Percentiles rank a stretch among this genome's conserved stretches.
These are phyloP conservation scores for Saccharum spontaneum DNA, from an alignment of 176 grass and related monocot genomes.

Conservation along the genomic window DNA sequence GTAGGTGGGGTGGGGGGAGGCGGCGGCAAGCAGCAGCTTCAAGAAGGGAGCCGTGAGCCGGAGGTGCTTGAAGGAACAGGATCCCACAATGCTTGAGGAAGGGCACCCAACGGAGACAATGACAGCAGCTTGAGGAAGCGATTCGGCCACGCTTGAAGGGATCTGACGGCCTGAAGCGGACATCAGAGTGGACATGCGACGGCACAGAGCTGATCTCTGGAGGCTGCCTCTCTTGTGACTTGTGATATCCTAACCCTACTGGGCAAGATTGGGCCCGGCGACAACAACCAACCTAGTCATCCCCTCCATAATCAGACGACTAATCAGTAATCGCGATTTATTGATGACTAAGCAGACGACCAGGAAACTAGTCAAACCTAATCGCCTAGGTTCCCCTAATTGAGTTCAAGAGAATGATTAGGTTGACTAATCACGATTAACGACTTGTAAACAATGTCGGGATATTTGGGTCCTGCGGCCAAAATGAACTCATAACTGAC, in stretches of 20 bases:
- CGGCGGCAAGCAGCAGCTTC: not conserved
- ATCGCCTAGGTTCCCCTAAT: not conserved
- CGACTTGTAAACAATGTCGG: not conserved
- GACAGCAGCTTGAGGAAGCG: not conserved
- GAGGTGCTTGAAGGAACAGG: not conserved
- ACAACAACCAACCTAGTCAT: not conserved
- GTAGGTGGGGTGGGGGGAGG: not conserved
- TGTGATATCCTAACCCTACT: not conserved
- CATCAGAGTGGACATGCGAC: not conserved
- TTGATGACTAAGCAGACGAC: not conserved
- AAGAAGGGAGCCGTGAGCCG: not conserved
- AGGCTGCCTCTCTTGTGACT: not conserved
- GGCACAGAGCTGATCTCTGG: not conserved
- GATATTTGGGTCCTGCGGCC: not conserved
- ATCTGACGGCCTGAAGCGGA: not conserved
- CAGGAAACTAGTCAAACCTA: not conserved
- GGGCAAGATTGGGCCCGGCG: not conserved
- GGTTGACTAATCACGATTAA: not conserved
- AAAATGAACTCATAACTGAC: not conserved
- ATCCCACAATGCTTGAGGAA: not conserved
- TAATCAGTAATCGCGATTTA: not conserved
- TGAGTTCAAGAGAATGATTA: not conserved
- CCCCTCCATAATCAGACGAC: not conserved
- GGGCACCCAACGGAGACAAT: not conserved
- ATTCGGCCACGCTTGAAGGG: not conserved